Evolutionary conservation across 2,329 filamentous ascomycete genomes (phyloP).

Genomic region (Ceratocystis smalleyi): DNA sequence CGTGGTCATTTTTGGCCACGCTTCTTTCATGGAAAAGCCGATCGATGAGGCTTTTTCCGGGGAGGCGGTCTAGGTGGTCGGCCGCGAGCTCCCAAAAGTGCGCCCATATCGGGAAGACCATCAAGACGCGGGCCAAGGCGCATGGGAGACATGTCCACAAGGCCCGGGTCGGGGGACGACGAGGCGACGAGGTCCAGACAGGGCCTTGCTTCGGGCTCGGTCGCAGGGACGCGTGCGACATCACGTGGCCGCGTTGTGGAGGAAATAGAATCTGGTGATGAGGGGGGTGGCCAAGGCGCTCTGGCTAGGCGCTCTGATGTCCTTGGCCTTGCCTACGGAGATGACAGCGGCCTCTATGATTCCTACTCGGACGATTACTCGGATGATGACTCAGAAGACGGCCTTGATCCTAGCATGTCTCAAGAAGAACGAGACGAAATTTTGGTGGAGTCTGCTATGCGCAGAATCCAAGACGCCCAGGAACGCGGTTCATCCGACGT

Average conservation of each 20-base stretch:
- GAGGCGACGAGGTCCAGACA: background rate
- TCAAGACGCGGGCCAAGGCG: constrained; percentile 58
- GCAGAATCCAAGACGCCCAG: constrained; percentile 64
- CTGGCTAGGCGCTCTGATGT: constrained; percentile 16
- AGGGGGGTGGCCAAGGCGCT: constrained; percentile 22
- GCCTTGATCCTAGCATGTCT: constrained; percentile 38
- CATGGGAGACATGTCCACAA: constrained; percentile 24
- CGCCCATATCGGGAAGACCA: constrained; percentile 98
- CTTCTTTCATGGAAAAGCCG: constrained; percentile 90
- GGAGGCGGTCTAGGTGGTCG: constrained; percentile 99
- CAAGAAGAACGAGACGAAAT: constrained; percentile 55
- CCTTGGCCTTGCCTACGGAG: constrained; percentile 14
- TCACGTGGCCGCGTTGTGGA: constrained; percentile 39
- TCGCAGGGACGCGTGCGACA: constrained; percentile 1
- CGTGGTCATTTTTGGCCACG: constrained; percentile 88
- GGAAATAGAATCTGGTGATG: constrained; percentile 48
- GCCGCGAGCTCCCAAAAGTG: constrained; percentile 93
- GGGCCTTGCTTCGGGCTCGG: constrained; percentile 4
- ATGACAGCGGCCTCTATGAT: constrained; percentile 11
- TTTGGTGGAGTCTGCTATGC: constrained; percentile 61
- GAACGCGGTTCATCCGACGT: constrained; percentile 64
- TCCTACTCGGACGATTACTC: constrained; percentile 27
- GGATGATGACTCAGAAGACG: constrained; percentile 33
- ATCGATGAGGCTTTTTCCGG: constrained; percentile 99
- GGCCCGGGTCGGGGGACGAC: constrained; percentile 17